Base-by-base conservation (phyloP, 2,329 filamentous ascomycete species). In the Penicillium sp. region DNA sequence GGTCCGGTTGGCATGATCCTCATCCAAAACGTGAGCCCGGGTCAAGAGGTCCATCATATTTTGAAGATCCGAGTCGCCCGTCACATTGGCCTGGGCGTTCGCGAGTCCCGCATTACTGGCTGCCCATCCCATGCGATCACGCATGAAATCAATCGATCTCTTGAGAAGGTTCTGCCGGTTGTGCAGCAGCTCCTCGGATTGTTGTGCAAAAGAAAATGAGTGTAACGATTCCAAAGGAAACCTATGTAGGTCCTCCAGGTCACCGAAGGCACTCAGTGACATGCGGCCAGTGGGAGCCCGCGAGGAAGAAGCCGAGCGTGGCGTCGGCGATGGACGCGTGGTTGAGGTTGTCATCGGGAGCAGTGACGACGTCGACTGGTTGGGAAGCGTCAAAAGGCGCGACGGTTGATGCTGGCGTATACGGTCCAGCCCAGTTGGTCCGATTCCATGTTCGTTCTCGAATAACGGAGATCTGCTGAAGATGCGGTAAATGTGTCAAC, bases 151-250 rank as follows among this genome's bases (percentile, higher is more conserved):
- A 67, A 96, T 87, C 8, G 92, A 95, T 53, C 92, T 83, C 74
- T 95, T 96, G 65, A 99, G 72, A 30, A 96, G 88, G 77, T 90
- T 95, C 70, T 97, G 92, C 48, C 94, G 87, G 69, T 84, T 96
- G 69, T 96, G 89, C 50, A 97, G 80, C 56, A 90, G 85, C 56
- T 97, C 92, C 66, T 96, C 92, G 3, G 92, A 92, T 72, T 96
- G 92, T 62, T 95, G 90, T 36, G 94, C 90, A 71, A 99, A 99
- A 11, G 92, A 97, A 75, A 99, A 99, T 1, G 94, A 99, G 73
- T 99, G 94, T 42, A 99, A 78, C 5, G 94, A 99, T 69, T 99
- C 94, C 62, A 90, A 90, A 1, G 94, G 92, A 69, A 99, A 99
- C 45, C 92, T 87, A 41, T 86, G 87, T 41, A 99, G 82, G 68